Base-by-base conservation (phyloP, 208 protist genomes). In the Wallacemonas rigidus region DNA sequence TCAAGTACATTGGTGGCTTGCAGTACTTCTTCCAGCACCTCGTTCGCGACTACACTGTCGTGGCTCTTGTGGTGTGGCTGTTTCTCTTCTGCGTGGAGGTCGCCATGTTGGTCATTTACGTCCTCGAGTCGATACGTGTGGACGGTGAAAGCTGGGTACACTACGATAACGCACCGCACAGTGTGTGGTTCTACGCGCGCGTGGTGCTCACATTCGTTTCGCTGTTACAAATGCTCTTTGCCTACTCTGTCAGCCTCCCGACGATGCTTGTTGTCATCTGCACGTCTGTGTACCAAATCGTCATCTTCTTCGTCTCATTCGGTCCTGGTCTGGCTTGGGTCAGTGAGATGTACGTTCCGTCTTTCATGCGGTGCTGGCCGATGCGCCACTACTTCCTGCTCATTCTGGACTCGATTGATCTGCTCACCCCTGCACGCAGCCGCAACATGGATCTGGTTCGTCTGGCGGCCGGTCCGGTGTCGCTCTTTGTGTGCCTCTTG, bases 321-420 rank as follows among this genome's bases (percentile, higher is more conserved):
- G 71, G 58, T 57, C 75, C 78, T 15, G 36, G 58, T 0, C 55
- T 90, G 26, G 76, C 71, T 12, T 94, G 88, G 87, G 83, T 92
- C 3, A 96, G 86, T 54, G 74, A 82, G 12, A 69, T 94, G 47
- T 96, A 96, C 74, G 91, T 96, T 61, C 91, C 91, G 7, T 77
- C 90, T 51, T 96, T 96, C 69, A 68, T 96, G 67, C 89, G 91
- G 2, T 90, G 85, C 70, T 96, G 91, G 89, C 83, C 91, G 6
- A 83, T 96, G 80, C 78, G 91, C 51, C 89, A 94, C 71, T 96
- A 96, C 76, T 89, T 94, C 63, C 82, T 94, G 15, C 91, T 94
- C 50, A 85, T 96, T 43, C 67, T 96, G 7, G 91, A 96, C 70
- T 87, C 87, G 6, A 67, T 93, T 5, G 87, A 82, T 1, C 75